Conservation (phyloP, 78 protist species). For the Dictyostelium intermedium region DNA sequence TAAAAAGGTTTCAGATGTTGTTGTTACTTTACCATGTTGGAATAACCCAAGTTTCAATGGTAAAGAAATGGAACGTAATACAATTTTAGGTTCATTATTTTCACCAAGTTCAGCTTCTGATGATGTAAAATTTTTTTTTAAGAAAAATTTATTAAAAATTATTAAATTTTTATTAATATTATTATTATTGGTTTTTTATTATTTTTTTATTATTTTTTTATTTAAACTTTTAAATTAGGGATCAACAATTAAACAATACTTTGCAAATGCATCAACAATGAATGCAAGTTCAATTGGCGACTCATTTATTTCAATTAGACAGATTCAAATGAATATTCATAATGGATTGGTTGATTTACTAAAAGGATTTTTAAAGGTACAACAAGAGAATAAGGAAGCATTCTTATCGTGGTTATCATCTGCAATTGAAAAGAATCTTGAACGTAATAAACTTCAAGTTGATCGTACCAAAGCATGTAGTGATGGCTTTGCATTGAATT, state of each 20-base stretch:
- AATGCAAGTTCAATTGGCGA: neutral
- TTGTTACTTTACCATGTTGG: conserved; percentile 21
- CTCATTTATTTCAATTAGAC: conserved; percentile 46
- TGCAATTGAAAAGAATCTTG: conserved; percentile 34
- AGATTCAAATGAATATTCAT: conserved; percentile 19
- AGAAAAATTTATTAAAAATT: neutral
- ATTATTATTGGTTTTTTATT: neutral
- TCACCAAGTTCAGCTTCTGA: conserved; percentile 27
- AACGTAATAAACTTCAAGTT: conserved; percentile 52
- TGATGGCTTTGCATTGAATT: conserved; percentile 72
- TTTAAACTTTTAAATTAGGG: neutral
- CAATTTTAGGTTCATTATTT: conserved; percentile 43
- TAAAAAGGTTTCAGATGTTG: conserved; percentile 35
- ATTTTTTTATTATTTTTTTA: neutral
- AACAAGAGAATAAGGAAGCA: conserved; percentile 46
- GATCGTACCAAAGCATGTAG: conserved; percentile 26
- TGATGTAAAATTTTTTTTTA: neutral
- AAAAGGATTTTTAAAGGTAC: conserved; percentile 2
- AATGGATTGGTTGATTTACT: neutral
- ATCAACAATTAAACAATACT: conserved; percentile 21
- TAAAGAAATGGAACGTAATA: conserved; percentile 34
- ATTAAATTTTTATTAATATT: neutral
- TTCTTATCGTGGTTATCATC: conserved; percentile 46
- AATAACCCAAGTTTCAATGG: conserved; percentile 22
- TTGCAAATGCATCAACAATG: conserved; percentile 34